phyloP scores from a whole-genome alignment of 371 early-diverging fungal genomes.

The Mortierella sp. region DNA sequence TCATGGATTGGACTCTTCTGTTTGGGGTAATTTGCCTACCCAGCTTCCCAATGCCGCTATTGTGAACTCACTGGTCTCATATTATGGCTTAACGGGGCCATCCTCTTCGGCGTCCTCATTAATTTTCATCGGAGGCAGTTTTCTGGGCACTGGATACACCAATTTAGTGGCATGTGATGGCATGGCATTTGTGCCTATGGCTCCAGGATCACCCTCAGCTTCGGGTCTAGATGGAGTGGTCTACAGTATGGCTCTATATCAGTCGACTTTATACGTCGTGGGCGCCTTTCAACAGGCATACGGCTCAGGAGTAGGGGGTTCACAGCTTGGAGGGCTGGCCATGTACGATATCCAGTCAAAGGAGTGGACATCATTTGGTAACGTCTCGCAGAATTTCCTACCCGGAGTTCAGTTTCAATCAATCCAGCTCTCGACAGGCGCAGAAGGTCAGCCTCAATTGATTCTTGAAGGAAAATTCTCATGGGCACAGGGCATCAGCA shows the following conservation, averaged over 20 bases:
- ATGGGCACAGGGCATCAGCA: neutral
- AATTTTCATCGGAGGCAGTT: constrained; percentile 47
- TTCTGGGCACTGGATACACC: constrained; percentile 25
- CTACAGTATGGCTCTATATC: constrained; percentile 24
- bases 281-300: constrained; percentile 26
- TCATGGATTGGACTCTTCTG: constrained; percentile 31
- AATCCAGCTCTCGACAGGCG: constrained; percentile 22
- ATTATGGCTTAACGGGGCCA: constrained; percentile 24
- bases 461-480: constrained; percentile 26
- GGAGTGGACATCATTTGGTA: constrained; percentile 37
- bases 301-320: neutral
- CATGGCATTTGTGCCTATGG: constrained; percentile 17
- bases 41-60: constrained; percentile 60
- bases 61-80: constrained; percentile 57
- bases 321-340: constrained; percentile 28
- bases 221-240: constrained; percentile 47
- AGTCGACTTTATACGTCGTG: constrained; percentile 40
- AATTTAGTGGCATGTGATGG: constrained; percentile 53
- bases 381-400: constrained; percentile 21
- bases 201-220: neutral
- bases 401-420: constrained; percentile 26
- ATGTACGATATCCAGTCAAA: constrained; percentile 18
- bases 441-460: constrained; percentile 29
- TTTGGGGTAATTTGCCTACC: constrained; percentile 49
- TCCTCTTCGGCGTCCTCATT: constrained; percentile 6